Conservation (phyloP, 139 green algal species). For the Auxenochlorella pyrenoidosa region DNA sequence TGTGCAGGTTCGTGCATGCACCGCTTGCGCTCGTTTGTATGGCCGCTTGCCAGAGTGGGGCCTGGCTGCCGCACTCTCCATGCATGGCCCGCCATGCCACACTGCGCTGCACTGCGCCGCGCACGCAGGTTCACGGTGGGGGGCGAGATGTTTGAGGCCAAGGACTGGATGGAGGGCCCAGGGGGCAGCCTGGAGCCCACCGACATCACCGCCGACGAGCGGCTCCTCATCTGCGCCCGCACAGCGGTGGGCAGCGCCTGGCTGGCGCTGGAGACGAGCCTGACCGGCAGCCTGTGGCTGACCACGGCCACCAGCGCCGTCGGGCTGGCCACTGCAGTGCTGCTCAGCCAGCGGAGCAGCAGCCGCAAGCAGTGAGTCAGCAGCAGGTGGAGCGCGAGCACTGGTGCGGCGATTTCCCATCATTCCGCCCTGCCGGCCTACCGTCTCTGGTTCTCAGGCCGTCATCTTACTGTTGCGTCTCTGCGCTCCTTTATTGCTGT, state of each 20-base stretch:
- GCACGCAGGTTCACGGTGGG: not conserved
- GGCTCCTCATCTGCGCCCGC: conserved; percentile 1
- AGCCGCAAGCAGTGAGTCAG: not conserved
- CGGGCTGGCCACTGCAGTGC: not conserved
- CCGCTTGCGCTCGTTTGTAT: too few species aligned
- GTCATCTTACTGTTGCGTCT: too few species aligned
- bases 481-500: too few species aligned
- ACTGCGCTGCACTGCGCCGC: too few species aligned
- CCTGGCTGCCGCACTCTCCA: too few species aligned
- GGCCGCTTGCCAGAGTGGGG: too few species aligned
- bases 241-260: not conserved
- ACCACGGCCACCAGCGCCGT: conserved; percentile 8
- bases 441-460: too few species aligned
- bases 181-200: not conserved
- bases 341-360: conserved; percentile 1
- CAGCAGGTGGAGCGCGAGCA: too few species aligned
- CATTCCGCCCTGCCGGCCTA: too few species aligned
- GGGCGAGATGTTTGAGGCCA: not conserved
- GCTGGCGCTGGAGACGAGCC: conserved; percentile 6
- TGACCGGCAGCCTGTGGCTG: conserved; percentile 42
- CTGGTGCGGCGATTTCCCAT: too few species aligned
- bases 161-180: not conserved
- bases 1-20: not conserved
- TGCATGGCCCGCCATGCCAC: too few species aligned
- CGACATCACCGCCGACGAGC: not conserved